Evolutionary conservation across 176 grass and related monocot genomes (phyloP), one percentile per base, ranked within the genome.

Genomic region (Oryza coarctata): DNA sequence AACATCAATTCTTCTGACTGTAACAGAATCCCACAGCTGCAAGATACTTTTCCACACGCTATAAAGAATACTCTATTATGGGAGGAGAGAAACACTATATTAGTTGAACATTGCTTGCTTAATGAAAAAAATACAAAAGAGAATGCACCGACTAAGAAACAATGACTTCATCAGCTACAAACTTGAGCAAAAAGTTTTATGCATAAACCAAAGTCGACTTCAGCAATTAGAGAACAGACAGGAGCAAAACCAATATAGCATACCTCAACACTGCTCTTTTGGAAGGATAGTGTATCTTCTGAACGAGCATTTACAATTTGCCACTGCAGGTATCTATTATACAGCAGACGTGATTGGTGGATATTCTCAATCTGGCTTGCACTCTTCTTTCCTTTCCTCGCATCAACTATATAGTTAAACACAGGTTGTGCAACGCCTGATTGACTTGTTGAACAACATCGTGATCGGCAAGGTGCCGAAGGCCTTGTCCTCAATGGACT

Each of bases 321-420:
- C 94, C 94, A 97, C 71, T 97, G 94, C 60, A 91, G 43, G 70
- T 77, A 69, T 15, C 76, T 87, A 80, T 88, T 94, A 61, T 91
- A 71, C 38, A 89, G 76, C 12, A 97, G 41, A 41, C 84, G 78
- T 32, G 94, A 75, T 60, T 90, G 91, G 64, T 94, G 91, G 12
- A 68, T 31, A 69, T 88, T 86, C 68, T 97, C 94, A 60, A 88
- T 52, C 38, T 94, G 84, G 41, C 77, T 67, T 39, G 77, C 89
- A 63, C 26, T 68, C 63, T 91, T 90, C 84, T 94, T 97, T 73
- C 89, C 84, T 65, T 89, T 90, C 67, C 15, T 67, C 0, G 69
- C 60, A 82, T 80, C 80, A 30, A 60, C 66, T 11, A 89, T 70
- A 60, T 84, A 92, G 60, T 74, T 78, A 45, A 87, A 55, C 28